phyloP scores from a whole-genome alignment of 495 filamentous ascomycete species.

The Xylaria intraflava region DNA sequence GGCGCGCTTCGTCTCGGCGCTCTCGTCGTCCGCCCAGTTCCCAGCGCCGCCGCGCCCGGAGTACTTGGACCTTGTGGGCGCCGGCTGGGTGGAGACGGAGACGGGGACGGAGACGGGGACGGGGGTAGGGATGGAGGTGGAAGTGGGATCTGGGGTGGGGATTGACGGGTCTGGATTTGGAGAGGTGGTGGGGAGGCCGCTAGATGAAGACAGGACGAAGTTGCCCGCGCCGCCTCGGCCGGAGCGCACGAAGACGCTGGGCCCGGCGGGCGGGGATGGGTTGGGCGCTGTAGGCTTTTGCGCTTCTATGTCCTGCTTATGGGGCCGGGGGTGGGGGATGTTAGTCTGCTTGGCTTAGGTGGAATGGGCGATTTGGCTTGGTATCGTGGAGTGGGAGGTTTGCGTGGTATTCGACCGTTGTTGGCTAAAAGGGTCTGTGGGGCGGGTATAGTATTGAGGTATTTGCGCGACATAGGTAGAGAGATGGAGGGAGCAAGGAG shows the following conservation, averaged over 20 bases:
- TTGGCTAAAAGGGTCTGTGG: too few species aligned
- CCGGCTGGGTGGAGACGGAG: not conserved
- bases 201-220: constrained; percentile 36
- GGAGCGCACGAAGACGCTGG: constrained; percentile 40
- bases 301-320: constrained; percentile 38
- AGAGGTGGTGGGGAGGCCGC: constrained; percentile 21
- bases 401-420: too few species aligned
- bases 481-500: too few species aligned
- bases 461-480: too few species aligned
- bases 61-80: not conserved
- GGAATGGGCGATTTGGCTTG: not conserved
- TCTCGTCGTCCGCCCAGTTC: constrained; percentile 37
- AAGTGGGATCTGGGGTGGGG: constrained; percentile 6
- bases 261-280: constrained; percentile 7
- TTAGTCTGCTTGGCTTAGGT: not conserved
- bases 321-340: not conserved
- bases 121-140: constrained; percentile 15
- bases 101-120: constrained; percentile 2
- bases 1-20: constrained; percentile 29
- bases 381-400: too few species aligned
- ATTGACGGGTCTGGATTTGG: not conserved
- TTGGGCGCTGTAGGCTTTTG: constrained; percentile 23
- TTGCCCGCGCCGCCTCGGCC: constrained; percentile 60
- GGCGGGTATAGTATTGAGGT: too few species aligned
- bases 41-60: constrained; percentile 55